phyloP scores from a whole-genome alignment of 208 protist species.

The Hexamita inflata region DNA sequence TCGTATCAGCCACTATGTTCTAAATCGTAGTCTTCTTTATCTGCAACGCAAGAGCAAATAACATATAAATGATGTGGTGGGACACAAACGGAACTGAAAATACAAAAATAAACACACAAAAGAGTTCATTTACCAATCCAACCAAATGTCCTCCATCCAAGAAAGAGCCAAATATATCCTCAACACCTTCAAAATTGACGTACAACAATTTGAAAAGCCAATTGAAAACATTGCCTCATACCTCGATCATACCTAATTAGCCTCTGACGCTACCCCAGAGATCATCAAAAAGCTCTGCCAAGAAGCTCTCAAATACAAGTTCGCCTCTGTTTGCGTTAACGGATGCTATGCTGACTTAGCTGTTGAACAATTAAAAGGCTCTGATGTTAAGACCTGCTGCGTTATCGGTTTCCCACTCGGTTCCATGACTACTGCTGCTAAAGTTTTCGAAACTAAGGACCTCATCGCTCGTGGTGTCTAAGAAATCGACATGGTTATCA shows the following conservation, averaged over 20 bases:
- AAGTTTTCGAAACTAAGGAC: constrained; percentile 60
- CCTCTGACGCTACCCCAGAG: background rate
- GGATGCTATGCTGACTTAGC: constrained; percentile 54
- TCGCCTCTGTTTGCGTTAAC: constrained; percentile 74
- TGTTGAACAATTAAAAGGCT: constrained; percentile 45
- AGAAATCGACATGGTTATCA: constrained; percentile 80
- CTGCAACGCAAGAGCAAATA: too few species aligned
- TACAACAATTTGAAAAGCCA: too few species aligned
- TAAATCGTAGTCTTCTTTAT: too few species aligned
- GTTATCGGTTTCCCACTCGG: constrained; percentile 73
- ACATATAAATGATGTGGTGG: too few species aligned
- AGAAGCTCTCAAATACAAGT: constrained; percentile 61
- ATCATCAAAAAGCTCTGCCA: constrained; percentile 52
- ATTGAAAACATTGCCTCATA: constrained; percentile 8
- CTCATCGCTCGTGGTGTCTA: constrained; percentile 56
- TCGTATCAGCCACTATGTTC: too few species aligned
- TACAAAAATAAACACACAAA: too few species aligned
- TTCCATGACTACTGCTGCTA: constrained; percentile 57
- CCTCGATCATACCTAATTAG: constrained; percentile 20
- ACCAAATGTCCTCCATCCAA: too few species aligned
- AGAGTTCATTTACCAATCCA: too few species aligned
- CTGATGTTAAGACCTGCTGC: constrained; percentile 52
- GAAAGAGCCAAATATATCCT: too few species aligned
- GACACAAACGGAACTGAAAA: too few species aligned
- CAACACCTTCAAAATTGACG: too few species aligned